Evolutionary conservation across 352 stramenopile genomes (phyloP).

Genomic region (Thraustotheca clavata): DNA sequence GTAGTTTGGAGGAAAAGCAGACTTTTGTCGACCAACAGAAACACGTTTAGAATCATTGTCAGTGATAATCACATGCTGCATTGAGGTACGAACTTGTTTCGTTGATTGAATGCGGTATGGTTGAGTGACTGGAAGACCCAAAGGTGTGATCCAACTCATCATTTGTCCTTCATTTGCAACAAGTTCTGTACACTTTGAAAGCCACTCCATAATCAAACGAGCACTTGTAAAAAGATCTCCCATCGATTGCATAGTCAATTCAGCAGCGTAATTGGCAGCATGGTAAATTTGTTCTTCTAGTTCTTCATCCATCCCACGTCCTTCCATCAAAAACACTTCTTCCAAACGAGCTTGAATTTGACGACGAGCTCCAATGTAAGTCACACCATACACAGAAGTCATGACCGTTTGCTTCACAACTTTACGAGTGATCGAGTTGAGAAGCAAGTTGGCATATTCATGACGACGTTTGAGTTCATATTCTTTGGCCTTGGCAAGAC

Average conservation of each 20-base stretch:
- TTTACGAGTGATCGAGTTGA: slow-evolving; percentile 84
- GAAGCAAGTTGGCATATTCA: slow-evolving; percentile 54
- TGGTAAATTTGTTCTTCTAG: slow-evolving; percentile 85
- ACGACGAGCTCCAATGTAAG: slow-evolving; percentile 96
- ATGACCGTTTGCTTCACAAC: slow-evolving; percentile 99
- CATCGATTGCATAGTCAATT: slow-evolving; percentile 95
- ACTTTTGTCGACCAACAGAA: slow-evolving; percentile 84
- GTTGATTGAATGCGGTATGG: slow-evolving; percentile 89
- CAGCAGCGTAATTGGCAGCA: slow-evolving; percentile 88
- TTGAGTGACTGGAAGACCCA: slow-evolving; percentile 98
- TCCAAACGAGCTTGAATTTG: slow-evolving; percentile 97
- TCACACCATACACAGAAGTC: slow-evolving; percentile 99
- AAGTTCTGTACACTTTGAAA: slow-evolving; percentile 60
- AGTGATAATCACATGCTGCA: slow-evolving; percentile 86
- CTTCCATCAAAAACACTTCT: slow-evolving; percentile 81
- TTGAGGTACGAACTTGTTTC: slow-evolving; percentile 74
- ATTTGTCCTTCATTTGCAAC: slow-evolving; percentile 82
- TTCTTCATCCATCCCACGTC: slow-evolving; percentile 58
- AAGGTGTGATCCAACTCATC: slow-evolving; percentile 97
- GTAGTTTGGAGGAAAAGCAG: slow-evolving; percentile 98
- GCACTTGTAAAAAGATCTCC: slow-evolving; percentile 94
- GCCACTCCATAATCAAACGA: slow-evolving; percentile 91
- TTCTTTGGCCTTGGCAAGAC: slow-evolving; percentile 18
- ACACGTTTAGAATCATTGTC: slow-evolving; percentile 49
- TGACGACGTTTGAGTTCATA: slow-evolving; percentile 41